Evolutionary conservation across 176 grass and related monocot genomes (phyloP).

Genomic region (Bolboschoenus planiculmis): DNA sequence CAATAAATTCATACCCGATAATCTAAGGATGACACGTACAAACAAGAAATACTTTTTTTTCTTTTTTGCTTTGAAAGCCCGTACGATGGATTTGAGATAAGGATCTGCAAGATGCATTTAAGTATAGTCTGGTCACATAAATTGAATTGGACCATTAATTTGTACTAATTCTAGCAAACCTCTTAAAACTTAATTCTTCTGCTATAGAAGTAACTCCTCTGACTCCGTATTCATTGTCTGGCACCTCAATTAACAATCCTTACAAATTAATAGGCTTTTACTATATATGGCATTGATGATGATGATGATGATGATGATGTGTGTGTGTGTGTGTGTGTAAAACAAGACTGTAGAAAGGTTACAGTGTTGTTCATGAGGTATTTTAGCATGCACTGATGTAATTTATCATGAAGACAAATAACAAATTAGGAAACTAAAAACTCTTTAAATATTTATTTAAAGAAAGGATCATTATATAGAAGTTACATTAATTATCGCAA

Average conservation of each 20-base stretch:
- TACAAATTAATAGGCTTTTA: neutral
- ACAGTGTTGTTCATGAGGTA: too few species aligned
- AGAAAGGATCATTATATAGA: neutral
- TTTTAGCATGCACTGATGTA: neutral
- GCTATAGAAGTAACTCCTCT: neutral
- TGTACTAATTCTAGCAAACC: neutral
- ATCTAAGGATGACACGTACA: too few species aligned
- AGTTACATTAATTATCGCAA: neutral
- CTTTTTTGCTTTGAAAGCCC: neutral
- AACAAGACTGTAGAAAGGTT: neutral
- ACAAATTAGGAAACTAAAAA: neutral
- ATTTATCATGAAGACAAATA: neutral
- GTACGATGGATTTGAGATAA: neutral
- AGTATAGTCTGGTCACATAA: neutral
- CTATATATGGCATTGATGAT: neutral
- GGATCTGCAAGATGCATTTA: neutral
- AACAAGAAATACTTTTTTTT: too few species aligned
- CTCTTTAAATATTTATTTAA: neutral
- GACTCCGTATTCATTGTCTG: neutral
- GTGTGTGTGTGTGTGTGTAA: neutral
- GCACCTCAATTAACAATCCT: neutral
- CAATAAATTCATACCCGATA: too few species aligned
- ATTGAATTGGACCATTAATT: neutral
- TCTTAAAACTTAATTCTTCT: neutral
- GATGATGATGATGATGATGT: too few species aligned